Conservation (phyloP, 192 early-diverging fungal genomes). For the Oehlia diaphana region DNA sequence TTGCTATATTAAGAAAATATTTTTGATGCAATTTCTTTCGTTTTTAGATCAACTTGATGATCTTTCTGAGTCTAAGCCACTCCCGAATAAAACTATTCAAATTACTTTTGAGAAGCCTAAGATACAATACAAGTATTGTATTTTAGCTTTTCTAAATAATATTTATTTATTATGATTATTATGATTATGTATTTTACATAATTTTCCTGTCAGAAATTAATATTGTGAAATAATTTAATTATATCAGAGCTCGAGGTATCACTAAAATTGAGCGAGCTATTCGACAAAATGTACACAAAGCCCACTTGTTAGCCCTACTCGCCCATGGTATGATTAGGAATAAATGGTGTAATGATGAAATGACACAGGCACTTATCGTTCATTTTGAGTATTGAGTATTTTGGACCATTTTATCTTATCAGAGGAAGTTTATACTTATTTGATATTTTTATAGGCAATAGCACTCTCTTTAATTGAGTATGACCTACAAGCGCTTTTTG, state of each 20-base stretch:
- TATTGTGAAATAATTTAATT: background rate
- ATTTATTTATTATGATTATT: background rate
- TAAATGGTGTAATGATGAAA: constrained; percentile 49
- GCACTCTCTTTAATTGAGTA: constrained; percentile 27
- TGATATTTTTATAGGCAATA: constrained; percentile 6
- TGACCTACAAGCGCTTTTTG: constrained; percentile 31
- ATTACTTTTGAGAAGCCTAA: constrained; percentile 34
- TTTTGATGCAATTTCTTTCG: background rate
- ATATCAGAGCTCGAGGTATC: constrained; percentile 43
- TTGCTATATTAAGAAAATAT: background rate
- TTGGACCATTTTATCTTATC: background rate
- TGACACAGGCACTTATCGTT: constrained; percentile 41
- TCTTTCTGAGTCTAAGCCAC: background rate
- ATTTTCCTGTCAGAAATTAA: background rate
- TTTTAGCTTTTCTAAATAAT: background rate
- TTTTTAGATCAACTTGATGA: background rate
- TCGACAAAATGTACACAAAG: constrained; percentile 59
- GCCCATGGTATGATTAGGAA: constrained; percentile 57
- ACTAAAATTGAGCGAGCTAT: constrained; percentile 51
- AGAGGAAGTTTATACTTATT: background rate
- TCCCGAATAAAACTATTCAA: constrained; percentile 41
- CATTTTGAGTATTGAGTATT: constrained; percentile 17
- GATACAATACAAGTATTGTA: constrained; percentile 20
- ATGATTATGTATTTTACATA: background rate
- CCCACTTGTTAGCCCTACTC: constrained; percentile 59